Evolutionary conservation across 257 asterid genomes (phyloP).

Genomic region (Solanum raphanifolium): DNA sequence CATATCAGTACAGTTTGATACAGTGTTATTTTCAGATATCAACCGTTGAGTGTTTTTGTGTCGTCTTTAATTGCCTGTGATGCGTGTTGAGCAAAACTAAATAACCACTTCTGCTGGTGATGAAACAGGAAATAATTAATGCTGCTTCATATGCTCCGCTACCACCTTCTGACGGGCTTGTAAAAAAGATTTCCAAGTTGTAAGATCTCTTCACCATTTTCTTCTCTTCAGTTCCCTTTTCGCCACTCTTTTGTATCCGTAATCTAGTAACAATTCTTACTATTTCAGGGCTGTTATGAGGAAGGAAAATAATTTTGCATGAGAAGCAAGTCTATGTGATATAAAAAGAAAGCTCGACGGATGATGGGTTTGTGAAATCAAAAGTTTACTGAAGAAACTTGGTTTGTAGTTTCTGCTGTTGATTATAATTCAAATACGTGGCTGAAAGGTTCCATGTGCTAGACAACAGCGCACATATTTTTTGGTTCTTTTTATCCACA

Average conservation of each 20-base stretch:
- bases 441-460: not conserved
- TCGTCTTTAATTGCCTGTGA: not conserved
- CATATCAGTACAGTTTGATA: not conserved
- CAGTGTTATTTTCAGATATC: not conserved
- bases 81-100: not conserved
- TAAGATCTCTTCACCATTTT: not conserved
- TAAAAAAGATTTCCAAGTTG: not conserved
- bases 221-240: not conserved
- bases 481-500: not conserved
- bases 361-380: not conserved
- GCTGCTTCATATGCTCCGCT: conserved; percentile 8
- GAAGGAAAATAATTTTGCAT: not conserved
- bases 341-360: not conserved
- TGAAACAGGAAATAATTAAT: conserved; percentile 6
- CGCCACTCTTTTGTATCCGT: not conserved
- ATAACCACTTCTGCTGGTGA: not conserved
- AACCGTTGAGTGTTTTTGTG: not conserved
- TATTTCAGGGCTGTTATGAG: not conserved
- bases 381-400: not conserved
- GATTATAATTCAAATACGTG: not conserved
- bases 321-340: not conserved
- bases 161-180: conserved; percentile 1
- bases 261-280: not conserved
- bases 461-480: not conserved
- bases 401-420: not conserved